Base-by-base conservation (phyloP, 1,284 basidiomycete genomes). In the Taiwanofungus camphoratus region DNA sequence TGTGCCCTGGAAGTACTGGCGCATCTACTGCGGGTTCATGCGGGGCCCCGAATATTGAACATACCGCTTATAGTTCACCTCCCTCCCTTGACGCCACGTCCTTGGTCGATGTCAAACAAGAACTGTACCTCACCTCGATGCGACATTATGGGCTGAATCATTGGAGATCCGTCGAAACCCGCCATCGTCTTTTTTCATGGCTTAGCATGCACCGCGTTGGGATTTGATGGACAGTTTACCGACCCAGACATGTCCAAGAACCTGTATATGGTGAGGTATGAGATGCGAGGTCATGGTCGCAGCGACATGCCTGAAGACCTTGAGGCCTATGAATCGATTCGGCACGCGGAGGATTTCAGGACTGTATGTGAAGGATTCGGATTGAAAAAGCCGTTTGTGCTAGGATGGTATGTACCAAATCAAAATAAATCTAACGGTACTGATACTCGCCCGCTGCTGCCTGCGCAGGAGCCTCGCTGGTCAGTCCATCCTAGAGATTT, bases 111-210 rank as follows among this genome's bases (percentile, higher is more conserved):
- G n/a, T n/a, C n/a, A n/a, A n/a, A n/a, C n/a, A n/a, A n/a, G n/a
- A n/a, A n/a, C n/a, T n/a, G n/a, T n/a, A n/a, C n/a, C n/a, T n/a
- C n/a, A n/a, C n/a, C n/a, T n/a, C n/a, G n/a, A n/a, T n/a, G n/a
- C n/a, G n/a, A n/a, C n/a, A n/a, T n/a, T 61, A 35, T 60, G 52
- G 57, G 64, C 69, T 26, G 65, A 71, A 42, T 68, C 68, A 13
- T 57, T 11, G 70, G 70, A 9, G 58, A 68, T 48, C 54, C 60
- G 7, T 53, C 55, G 19, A 67, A 67, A 39, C 67, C 65, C 6
- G 52, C 63, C 4, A 48, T 72, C 30, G 61, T 73, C 30, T 67
- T 72, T 51, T 61, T 72, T 21, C 70, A 70, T 50, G 70, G 68
- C 5, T 60, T 67, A 42, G 59, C 61, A 7, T 54, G 66, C 46